A percentile compares a stretch with the other conserved stretches of the same genome.
phyloP scores from a whole-genome alignment of 1,284 basidiomycete species.

The Ganoderma boninense region DNA sequence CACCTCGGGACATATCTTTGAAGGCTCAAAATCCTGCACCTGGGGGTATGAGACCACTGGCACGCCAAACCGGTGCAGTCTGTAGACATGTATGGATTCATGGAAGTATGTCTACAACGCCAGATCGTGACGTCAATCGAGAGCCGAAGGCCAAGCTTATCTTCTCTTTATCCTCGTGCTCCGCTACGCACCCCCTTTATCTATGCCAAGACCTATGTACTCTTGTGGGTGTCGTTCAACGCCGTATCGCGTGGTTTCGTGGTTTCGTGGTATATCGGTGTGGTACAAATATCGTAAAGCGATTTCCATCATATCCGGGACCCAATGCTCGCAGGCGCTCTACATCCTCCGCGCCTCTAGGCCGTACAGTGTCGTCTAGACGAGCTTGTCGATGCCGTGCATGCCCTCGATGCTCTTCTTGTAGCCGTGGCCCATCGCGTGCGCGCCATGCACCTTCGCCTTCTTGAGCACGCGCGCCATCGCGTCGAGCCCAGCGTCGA shows the following conservation, averaged over 20 bases:
- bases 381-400: conserved; percentile 28
- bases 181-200: conserved; percentile 2
- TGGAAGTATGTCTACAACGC: neutral
- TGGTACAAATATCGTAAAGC: neutral
- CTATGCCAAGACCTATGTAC: conserved; percentile 22
- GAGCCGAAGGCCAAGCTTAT: conserved; percentile 15
- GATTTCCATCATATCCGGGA: neutral
- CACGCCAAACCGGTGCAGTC: neutral
- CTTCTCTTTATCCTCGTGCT: neutral
- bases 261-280: neutral
- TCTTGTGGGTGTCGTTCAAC: conserved; percentile 4
- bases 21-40: neutral
- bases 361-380: conserved; percentile 9
- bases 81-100: neutral
- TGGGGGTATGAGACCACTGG: neutral
- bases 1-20: too few relatives aligned
- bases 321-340: neutral
- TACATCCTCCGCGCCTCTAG: neutral
- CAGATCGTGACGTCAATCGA: conserved; percentile 8
- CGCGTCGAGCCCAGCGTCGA: conserved; percentile 89
- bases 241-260: neutral
- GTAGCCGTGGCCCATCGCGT: conserved; percentile 70
- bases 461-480: conserved; percentile 82
- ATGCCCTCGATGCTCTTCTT: conserved; percentile 62
- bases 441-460: conserved; percentile 69